Base-by-base conservation (phyloP, 768 basidiomycete genomes). In the Naematelia aurantialba region DNA sequence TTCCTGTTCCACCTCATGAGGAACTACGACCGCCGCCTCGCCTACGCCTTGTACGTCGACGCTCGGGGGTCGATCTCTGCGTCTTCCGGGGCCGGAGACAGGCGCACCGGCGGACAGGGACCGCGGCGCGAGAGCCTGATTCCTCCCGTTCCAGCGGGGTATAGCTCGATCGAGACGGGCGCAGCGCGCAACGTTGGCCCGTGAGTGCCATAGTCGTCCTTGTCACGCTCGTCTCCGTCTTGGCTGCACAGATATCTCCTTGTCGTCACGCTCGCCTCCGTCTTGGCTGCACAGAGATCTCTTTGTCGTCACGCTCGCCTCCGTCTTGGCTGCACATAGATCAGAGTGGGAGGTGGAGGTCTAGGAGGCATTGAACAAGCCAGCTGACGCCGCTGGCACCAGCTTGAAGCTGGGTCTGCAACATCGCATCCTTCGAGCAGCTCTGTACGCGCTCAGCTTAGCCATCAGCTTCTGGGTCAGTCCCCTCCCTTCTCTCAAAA, bases 371-470 rank as follows among this genome's bases (percentile, higher is more conserved):
- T n/a, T n/a, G n/a, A n/a, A n/a, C n/a, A n/a, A n/a, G n/a, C n/a
- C n/a, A n/a, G n/a, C n/a, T n/a, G n/a, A n/a, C n/a, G n/a, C n/a
- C n/a, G n/a, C n/a, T n/a, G n/a, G n/a, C n/a, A n/a, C n/a, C 17
- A 39, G 34, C 34, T 17, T 39, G 8, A 8, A 8, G 8, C 34
- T 39, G 34, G 17, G 34, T 2, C 22, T 58, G 5, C 53, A 54
- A 27, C 45, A 55, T 3, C 55, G 73, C n/a, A 19, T 67, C 17
- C 50, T 58, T 2, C 39, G 75, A 52, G 75, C 73, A 1, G 66
- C 74, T 1, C 73, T 90, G 34, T 94, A 93, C 67, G 89, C 86
- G n/a, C 76, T 81, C 3, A 84, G 84, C 2, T 84, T 91, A 21
- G 86, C 87, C 75, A 60, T 76, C 2, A 72, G 70, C 5, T 76